Evolutionary conservation across 495 filamentous ascomycete genomes (phyloP), one percentile per base, ranked within the genome.

Genomic region (Hyaloscypha bicolor): DNA sequence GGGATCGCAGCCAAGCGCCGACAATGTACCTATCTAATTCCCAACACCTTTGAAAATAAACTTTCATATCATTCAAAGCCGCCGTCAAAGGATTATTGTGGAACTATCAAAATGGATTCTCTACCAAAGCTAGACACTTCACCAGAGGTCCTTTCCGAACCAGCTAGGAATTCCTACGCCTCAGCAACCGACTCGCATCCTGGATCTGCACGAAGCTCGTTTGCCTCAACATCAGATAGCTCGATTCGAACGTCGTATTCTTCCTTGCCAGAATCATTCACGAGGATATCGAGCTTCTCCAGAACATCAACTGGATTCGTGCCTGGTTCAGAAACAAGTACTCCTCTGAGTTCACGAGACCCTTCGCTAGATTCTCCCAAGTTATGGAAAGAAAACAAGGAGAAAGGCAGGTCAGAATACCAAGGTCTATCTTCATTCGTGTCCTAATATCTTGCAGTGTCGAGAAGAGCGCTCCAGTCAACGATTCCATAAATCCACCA

Each of bases 91-190:
- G 39, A 1, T 51, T 62, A 2, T 29, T 61, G 8, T 14, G 12
- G 1, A 35, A 25, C 25, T 51, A 37, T 12, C 12, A n/a, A 55
- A 16, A 67, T 67, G 58, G 65, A 51, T 45, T 56, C 65, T 55
- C 31, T 56, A 30, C 59, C 65, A 62, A 22, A 53, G 31, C 42
- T 56, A 55, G 65, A 65, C 6, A 58, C 55, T 21, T 60, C 42
- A 45, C 21, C 51, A 65, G 55, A 65, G 11, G n/a, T 31, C 5
- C 3, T 55, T 12, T n/a, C 21, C 25, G 32, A 45, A 30, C 55
- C 66, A 6, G 25, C 60, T 5, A 21, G 66, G 30, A 60, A 64
- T 22, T 69, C 62, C 31, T 69, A 64, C 55, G 37, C 66, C 37
- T 69, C 66, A 30, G 19, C 61, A 25, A 64, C 66, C 2, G 55